Evolutionary conservation across 345 rosid genomes (phyloP).

Genomic region (Melaleuca alternifolia): DNA sequence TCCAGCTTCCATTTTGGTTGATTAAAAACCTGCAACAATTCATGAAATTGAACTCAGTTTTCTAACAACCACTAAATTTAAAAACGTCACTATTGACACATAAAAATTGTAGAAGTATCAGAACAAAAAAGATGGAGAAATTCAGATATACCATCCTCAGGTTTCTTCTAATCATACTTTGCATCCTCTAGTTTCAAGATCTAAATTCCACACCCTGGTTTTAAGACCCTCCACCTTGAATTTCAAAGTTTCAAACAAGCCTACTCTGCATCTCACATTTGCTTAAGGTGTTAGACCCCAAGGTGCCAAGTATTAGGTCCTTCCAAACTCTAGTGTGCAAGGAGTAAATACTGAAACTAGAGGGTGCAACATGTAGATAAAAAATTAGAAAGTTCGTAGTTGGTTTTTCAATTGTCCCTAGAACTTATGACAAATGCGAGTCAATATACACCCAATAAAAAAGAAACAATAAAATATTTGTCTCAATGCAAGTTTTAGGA

Average conservation of each 20-base stretch:
- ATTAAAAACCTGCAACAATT: slow-evolving; percentile 41
- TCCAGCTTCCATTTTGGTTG: slow-evolving; percentile 83
- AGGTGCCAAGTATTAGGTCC: not conserved
- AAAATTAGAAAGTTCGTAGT: not conserved
- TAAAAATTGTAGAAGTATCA: not conserved
- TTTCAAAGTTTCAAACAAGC: not conserved
- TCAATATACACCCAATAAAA: not conserved
- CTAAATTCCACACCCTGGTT: not conserved
- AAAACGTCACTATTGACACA: not conserved
- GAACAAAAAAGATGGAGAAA: not conserved
- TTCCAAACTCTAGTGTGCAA: not conserved
- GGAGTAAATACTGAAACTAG: not conserved
- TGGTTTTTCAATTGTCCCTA: not conserved
- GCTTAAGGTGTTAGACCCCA: not conserved
- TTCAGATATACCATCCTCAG: not conserved
- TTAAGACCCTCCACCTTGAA: not conserved
- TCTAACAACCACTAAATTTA: not conserved
- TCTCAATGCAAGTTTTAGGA: not conserved
- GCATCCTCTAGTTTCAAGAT: not conserved
- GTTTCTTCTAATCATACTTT: not conserved
- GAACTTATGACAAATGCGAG: not conserved
- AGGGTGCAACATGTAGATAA: not conserved
- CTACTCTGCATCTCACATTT: not conserved
- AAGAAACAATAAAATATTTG: not conserved
- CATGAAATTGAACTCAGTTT: not conserved